phyloP scores from a whole-genome alignment of 2,329 filamentous ascomycete species.

The Trichophyton rubrum region DNA sequence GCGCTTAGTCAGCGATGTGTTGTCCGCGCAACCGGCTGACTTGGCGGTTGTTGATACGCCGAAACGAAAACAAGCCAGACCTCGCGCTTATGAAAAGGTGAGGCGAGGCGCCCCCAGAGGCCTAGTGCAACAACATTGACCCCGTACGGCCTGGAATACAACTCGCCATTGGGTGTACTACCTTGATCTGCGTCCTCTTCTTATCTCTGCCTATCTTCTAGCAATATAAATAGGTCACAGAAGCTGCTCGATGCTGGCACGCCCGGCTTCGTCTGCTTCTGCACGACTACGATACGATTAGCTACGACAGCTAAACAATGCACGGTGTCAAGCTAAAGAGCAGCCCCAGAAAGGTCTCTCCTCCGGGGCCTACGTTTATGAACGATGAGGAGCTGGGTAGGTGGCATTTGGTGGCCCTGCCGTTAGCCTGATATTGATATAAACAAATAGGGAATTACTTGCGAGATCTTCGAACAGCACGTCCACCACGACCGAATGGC shows the following conservation, averaged over 20 bases:
- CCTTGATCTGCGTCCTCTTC: not conserved
- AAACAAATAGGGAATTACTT: conserved; percentile 43
- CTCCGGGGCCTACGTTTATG: conserved; percentile 36
- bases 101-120: not conserved
- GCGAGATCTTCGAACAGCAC: conserved; percentile 46
- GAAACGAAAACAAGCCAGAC: not conserved
- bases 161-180: not conserved
- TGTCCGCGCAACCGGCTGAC: conserved; percentile 9
- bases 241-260: not conserved
- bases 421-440: not conserved
- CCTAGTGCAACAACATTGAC: not conserved
- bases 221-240: not conserved
- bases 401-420: conserved; percentile 13
- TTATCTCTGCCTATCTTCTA: not conserved
- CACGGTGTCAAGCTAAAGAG: conserved; percentile 16
- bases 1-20: not conserved
- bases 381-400: conserved; percentile 36
- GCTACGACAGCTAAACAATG: not conserved
- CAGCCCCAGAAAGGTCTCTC: conserved; percentile 34
- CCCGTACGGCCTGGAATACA: not conserved
- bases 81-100: not conserved
- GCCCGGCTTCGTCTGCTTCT: not conserved
- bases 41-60: conserved; percentile 18
- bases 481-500: conserved; percentile 45
- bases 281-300: not conserved